phyloP scores from a whole-genome alignment of 768 basidiomycete genomes.

The Boletus bicolor region DNA sequence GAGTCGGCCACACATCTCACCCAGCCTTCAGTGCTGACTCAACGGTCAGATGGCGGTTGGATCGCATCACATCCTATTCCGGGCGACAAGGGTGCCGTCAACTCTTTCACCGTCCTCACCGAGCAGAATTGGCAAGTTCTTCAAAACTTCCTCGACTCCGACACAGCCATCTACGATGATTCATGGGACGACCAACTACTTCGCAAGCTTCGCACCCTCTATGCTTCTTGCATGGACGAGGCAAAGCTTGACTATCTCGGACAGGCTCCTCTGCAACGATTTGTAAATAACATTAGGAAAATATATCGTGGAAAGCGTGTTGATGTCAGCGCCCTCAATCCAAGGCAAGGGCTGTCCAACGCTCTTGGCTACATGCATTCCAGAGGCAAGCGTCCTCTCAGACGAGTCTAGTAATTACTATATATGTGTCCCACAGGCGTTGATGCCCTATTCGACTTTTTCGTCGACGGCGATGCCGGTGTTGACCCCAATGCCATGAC shows the following conservation, averaged over 20 bases:
- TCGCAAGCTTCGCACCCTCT: constrained; percentile 67
- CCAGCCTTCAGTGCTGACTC: constrained; percentile 4
- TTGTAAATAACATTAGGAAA: constrained; percentile 59
- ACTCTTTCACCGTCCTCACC: constrained; percentile 67
- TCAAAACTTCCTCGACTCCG: constrained; percentile 61
- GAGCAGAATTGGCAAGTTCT: constrained; percentile 79
- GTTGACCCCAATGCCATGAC: constrained; percentile 83
- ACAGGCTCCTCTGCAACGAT: constrained; percentile 60
- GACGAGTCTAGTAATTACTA: neutral
- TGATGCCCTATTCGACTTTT: constrained; percentile 72
- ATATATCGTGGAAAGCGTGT: constrained; percentile 56
- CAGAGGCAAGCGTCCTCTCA: constrained; percentile 48
- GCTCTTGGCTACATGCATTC: constrained; percentile 86
- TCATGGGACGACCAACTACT: constrained; percentile 55
- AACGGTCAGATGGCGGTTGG: constrained; percentile 79
- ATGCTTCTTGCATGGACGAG: constrained; percentile 81
- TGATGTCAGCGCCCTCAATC: constrained; percentile 33
- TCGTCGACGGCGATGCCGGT: constrained; percentile 85
- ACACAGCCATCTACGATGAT: constrained; percentile 34
- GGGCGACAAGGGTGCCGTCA: constrained; percentile 73
- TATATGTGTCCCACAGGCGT: constrained; percentile 49
- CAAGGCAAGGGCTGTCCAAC: constrained; percentile 65
- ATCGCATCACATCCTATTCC: constrained; percentile 78
- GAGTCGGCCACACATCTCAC: constrained; percentile 32
- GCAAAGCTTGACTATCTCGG: constrained; percentile 72